Evolutionary conservation across 768 basidiomycete genomes (phyloP).

Genomic region (Tubosaeta sp.): DNA sequence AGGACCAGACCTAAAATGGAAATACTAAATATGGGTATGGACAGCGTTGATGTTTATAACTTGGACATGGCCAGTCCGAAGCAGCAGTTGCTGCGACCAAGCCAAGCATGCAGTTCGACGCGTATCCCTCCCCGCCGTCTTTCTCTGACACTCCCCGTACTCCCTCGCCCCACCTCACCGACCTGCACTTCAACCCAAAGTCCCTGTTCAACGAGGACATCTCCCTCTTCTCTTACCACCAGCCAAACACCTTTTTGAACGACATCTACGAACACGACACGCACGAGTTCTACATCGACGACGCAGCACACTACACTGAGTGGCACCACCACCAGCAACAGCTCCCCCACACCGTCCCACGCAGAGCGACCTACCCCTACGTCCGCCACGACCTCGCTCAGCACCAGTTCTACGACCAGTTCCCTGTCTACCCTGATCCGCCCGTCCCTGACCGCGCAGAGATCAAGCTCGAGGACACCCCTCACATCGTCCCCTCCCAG

Average conservation of each 20-base stretch:
- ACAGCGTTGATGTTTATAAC: conserved; percentile 34
- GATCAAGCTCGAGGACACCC: conserved; percentile 67
- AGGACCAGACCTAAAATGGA: conserved; percentile 18
- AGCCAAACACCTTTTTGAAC: conserved; percentile 51
- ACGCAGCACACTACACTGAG: conserved; percentile 32
- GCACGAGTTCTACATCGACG: conserved; percentile 38
- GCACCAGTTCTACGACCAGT: conserved; percentile 31
- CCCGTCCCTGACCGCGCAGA: conserved; percentile 26
- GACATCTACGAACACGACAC: conserved; percentile 67
- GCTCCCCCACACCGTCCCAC: conserved; percentile 36
- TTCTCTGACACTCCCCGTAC: conserved; percentile 72
- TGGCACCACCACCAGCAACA: conserved; percentile 37
- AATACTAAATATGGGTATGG: conserved; percentile 20
- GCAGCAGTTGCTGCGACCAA: not conserved
- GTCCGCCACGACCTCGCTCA: conserved; percentile 59
- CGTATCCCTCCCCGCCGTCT: conserved; percentile 45
- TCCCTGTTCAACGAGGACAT: conserved; percentile 34
- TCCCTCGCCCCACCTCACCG: conserved; percentile 54
- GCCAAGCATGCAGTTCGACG: conserved; percentile 51
- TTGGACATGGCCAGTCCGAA: conserved; percentile 6
- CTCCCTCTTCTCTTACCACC: conserved; percentile 42
- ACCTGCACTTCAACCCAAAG: conserved; percentile 38
- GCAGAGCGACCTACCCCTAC: conserved; percentile 74
- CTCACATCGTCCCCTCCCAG: conserved; percentile 60
- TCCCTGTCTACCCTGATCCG: conserved; percentile 36